These are phyloP conservation scores for Cenchrus americanus DNA, from an alignment of 176 grass and related monocot genomes.

Conservation along the genomic window DNA sequence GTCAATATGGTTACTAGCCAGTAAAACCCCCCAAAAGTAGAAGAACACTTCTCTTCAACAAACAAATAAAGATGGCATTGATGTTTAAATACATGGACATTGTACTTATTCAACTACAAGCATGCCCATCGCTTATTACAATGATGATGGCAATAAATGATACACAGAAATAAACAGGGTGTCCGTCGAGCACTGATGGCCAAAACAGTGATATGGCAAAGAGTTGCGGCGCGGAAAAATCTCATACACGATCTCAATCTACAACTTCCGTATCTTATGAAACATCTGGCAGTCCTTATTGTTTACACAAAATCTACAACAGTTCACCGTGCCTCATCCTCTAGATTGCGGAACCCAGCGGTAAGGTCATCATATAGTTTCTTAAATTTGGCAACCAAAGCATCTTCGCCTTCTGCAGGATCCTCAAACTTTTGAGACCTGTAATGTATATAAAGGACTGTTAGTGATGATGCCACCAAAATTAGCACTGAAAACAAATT, in stretches of 20 bases:
- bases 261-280: constrained; percentile 32
- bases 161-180: constrained; percentile 36
- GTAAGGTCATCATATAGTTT: constrained; percentile 85
- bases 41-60: neutral
- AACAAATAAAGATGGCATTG: neutral
- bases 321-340: constrained; percentile 72
- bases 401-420: constrained; percentile 73
- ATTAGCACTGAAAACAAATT: neutral
- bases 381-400: constrained; percentile 69
- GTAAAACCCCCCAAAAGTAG: neutral
- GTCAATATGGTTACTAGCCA: neutral
- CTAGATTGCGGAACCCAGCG: constrained; percentile 73
- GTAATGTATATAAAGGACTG: constrained; percentile 19
- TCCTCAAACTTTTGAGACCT: constrained; percentile 96
- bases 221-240: constrained; percentile 16
- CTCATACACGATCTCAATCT: constrained; percentile 36
- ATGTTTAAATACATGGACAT: constrained; percentile 44
- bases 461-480: neutral
- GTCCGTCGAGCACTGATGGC: constrained; percentile 30
- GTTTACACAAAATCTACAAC: constrained; percentile 51
- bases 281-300: constrained; percentile 36
- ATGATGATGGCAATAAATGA: constrained; percentile 39
- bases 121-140: constrained; percentile 61
- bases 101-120: constrained; percentile 48
- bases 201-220: constrained; percentile 34